Evolutionary conservation across 1,284 basidiomycete genomes (phyloP).

Genomic region (Ustilago hordei): DNA sequence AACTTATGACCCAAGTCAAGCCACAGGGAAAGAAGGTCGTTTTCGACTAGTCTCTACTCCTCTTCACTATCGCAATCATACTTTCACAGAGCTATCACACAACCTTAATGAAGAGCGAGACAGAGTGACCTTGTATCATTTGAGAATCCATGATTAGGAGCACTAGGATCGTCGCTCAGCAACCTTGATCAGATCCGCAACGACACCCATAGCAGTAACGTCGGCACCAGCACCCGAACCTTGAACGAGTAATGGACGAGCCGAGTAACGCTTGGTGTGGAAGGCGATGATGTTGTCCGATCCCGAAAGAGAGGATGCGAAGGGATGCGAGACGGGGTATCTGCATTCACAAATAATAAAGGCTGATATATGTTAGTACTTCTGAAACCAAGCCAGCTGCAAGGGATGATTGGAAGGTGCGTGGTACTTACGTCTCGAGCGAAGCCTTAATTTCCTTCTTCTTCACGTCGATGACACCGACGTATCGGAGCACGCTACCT

Average conservation of each 20-base stretch:
- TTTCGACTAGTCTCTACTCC: constrained; percentile 48
- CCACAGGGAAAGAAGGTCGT: constrained; percentile 59
- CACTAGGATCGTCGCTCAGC: constrained; percentile 64
- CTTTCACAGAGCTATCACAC: not conserved
- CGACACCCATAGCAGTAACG: constrained; percentile 97
- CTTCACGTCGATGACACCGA: constrained; percentile 90
- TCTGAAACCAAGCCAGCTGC: too few relatives aligned
- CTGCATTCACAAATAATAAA: constrained; percentile 53
- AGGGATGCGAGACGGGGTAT: constrained; percentile 85
- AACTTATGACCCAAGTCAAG: constrained; percentile 51
- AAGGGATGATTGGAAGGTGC: not conserved
- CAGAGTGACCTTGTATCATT: not conserved
- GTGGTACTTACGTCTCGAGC: constrained; percentile 74
- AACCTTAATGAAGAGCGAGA: too few relatives aligned
- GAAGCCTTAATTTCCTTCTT: constrained; percentile 83
- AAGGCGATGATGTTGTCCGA: constrained; percentile 99
- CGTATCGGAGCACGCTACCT: constrained; percentile 88
- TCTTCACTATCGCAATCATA: not conserved
- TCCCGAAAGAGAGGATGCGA: constrained; percentile 92
- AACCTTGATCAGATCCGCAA: constrained; percentile 76
- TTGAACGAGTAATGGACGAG: constrained; percentile 83
- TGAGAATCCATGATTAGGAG: not conserved
- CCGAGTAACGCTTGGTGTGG: constrained; percentile 84
- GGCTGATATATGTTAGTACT: too few relatives aligned
- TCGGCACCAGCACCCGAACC: constrained; percentile 95